Conservation (phyloP, 1,284 basidiomycete species). For the Cutaneotrichosporon cavernicola region DNA sequence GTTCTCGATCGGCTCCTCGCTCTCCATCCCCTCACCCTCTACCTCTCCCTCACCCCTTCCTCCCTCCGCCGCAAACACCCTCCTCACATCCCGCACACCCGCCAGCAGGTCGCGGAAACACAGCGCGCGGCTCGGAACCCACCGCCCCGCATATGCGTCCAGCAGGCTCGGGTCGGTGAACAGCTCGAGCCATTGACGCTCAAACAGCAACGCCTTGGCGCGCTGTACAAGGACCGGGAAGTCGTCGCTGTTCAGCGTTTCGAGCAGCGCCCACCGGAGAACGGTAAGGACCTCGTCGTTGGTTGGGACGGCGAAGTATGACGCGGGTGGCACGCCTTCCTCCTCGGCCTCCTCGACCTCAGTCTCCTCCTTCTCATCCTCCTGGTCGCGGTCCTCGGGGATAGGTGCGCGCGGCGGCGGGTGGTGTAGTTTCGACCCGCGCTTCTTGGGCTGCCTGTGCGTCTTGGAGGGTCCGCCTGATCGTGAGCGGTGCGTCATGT, state of each 20-base stretch:
- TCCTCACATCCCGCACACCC: constrained; percentile 39
- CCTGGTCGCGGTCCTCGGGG: constrained; percentile 1
- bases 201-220: constrained; percentile 48
- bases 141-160: constrained; percentile 53
- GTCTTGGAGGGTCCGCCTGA: constrained; percentile 32
- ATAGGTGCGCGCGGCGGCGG: constrained; percentile 22
- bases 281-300: constrained; percentile 41
- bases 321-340: constrained; percentile 14
- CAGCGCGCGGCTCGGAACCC: constrained; percentile 53
- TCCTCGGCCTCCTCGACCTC: constrained; percentile 1
- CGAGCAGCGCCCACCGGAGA: constrained; percentile 33
- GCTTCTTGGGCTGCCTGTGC: constrained; percentile 9
- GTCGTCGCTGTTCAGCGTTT: constrained; percentile 30
- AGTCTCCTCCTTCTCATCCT: constrained; percentile 3
- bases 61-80: constrained; percentile 31
- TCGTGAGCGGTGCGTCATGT: constrained; percentile 48
- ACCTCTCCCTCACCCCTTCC: too few species aligned
- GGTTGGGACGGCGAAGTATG: constrained; percentile 28
- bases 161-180: constrained; percentile 42
- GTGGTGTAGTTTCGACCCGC: constrained; percentile 33
- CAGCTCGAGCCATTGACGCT: constrained; percentile 50
- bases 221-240: constrained; percentile 43
- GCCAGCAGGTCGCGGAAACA: constrained; percentile 53
- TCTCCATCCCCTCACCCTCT: not conserved
- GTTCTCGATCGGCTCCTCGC: too few species aligned